These are phyloP conservation scores for Purshia tridentata DNA, from an alignment of 306 rosid species.

Conservation along the genomic window DNA sequence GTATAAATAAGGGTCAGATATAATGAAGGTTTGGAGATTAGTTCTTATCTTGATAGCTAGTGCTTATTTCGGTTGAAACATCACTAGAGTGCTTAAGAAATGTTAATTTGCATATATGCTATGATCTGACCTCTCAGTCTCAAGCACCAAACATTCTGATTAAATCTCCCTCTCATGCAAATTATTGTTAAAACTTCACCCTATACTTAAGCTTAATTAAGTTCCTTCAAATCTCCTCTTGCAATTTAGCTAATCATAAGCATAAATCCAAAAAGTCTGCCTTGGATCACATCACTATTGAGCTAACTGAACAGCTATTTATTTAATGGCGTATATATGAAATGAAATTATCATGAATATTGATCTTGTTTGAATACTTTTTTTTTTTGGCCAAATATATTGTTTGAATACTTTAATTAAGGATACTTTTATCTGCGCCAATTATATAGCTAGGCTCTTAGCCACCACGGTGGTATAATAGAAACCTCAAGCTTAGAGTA, in stretches of 20 bases:
- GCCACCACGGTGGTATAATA: too few species aligned
- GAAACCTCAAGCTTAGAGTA: neutral
- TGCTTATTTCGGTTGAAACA: conserved; percentile 68
- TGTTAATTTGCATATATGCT: conserved; percentile 57
- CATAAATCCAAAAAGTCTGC: conserved; percentile 21
- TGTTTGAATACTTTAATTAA: neutral
- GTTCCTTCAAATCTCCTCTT: conserved; percentile 67
- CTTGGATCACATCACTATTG: conserved; percentile 25
- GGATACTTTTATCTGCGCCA: too few species aligned
- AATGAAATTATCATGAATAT: neutral
- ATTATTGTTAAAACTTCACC: conserved; percentile 38
- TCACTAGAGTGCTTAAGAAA: conserved; percentile 55
- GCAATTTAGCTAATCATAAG: conserved; percentile 15
- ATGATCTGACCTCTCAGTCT: conserved; percentile 11
- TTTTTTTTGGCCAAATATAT: too few species aligned
- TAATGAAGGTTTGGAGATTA: conserved; percentile 1
- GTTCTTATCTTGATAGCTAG: conserved; percentile 42
- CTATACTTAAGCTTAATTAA: conserved; percentile 8
- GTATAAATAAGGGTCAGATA: conserved; percentile 38
- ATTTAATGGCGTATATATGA: too few species aligned
- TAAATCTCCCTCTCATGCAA: conserved; percentile 80
- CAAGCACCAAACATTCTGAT: conserved; percentile 96
- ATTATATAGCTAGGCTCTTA: too few species aligned
- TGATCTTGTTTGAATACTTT: neutral
- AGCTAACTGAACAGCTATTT: neutral